phyloP scores from a whole-genome alignment of 1,284 basidiomycete species.

The Porphyrellus sp. region DNA sequence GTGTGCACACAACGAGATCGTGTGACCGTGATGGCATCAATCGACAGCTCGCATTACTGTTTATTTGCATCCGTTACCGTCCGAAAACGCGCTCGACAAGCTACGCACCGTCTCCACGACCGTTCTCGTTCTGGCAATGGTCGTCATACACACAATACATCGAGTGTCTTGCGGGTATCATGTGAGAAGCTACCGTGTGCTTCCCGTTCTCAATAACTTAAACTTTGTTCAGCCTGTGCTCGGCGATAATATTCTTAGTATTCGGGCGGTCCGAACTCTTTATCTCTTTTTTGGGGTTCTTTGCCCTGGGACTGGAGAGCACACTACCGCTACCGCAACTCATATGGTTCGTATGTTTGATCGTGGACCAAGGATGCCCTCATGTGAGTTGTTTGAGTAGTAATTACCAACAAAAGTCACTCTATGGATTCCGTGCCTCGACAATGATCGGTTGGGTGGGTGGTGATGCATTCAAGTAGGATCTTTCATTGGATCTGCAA shows the following conservation, averaged over 20 bases:
- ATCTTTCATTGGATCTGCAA: conserved; percentile 12
- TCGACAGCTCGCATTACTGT: conserved; percentile 64
- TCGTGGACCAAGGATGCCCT: conserved; percentile 16
- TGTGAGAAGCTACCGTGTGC: conserved; percentile 43
- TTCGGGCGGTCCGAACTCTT: conserved; percentile 66
- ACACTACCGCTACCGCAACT: conserved; percentile 81
- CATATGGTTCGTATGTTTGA: conserved; percentile 50
- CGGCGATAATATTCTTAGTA: conserved; percentile 71
- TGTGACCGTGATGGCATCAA: conserved; percentile 20
- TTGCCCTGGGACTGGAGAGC: conserved; percentile 78
- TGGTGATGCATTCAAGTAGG: conserved; percentile 80
- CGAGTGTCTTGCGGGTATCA: conserved; percentile 77
- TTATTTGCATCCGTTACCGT: conserved; percentile 73
- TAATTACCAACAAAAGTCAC: conserved; percentile 70
- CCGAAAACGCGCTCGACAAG: conserved; percentile 58
- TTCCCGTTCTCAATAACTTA: conserved; percentile 16
- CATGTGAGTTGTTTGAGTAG: conserved; percentile 38
- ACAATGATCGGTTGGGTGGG: conserved; percentile 81
- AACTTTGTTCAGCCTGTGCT: conserved; percentile 50
- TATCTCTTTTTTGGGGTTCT: conserved; percentile 68
- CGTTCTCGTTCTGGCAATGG: conserved; percentile 86
- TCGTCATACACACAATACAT: conserved; percentile 71
- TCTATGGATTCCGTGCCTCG: conserved; percentile 81
- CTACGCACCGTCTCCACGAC: conserved; percentile 59
- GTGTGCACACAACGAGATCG: conserved; percentile 13